Evolutionary conservation across 2,329 filamentous ascomycete genomes (phyloP).

Genomic region (Neocatenulostroma microsporum): DNA sequence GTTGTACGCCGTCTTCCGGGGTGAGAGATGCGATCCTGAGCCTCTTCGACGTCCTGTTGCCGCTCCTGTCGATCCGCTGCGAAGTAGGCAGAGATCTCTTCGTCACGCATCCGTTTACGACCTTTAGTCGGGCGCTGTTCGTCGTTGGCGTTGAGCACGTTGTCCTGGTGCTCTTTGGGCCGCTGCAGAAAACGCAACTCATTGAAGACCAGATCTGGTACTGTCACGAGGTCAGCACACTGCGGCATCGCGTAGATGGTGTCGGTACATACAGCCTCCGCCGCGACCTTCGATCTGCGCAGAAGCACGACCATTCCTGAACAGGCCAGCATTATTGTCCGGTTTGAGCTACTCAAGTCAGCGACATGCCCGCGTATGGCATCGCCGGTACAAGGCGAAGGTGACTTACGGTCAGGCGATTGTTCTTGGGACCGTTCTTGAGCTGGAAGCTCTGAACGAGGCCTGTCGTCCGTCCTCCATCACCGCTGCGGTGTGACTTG

Average conservation of each 20-base stretch:
- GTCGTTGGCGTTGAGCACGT: slow-evolving; percentile 15
- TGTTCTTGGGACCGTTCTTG: slow-evolving; percentile 36
- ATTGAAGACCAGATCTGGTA: slow-evolving; percentile 46
- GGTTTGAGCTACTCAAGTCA: slow-evolving; percentile 35
- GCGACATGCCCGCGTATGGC: not conserved
- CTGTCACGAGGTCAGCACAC: slow-evolving; percentile 27
- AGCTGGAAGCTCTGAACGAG: slow-evolving; percentile 39
- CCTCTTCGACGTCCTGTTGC: too few species aligned
- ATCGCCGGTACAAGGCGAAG: not conserved
- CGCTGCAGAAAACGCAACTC: slow-evolving; percentile 44
- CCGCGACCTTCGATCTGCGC: slow-evolving; percentile 37
- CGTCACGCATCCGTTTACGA: slow-evolving; percentile 27
- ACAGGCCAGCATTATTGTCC: slow-evolving; percentile 36
- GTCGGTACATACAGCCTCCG: slow-evolving; percentile 31
- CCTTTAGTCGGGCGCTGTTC: slow-evolving; percentile 28
- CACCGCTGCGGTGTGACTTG: slow-evolving; percentile 31
- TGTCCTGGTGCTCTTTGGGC: slow-evolving; percentile 22
- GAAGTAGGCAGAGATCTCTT: slow-evolving; percentile 42
- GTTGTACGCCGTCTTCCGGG: slow-evolving; percentile 6
- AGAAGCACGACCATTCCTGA: slow-evolving; percentile 44
- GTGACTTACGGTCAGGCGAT: slow-evolving; percentile 39
- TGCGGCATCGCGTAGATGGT: not conserved
- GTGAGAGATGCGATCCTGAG: too few species aligned
- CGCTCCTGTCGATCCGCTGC: slow-evolving; percentile 20
- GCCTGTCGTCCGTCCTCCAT: slow-evolving; percentile 30